A percentile compares a stretch with the other conserved stretches of the same genome.
Evolutionary conservation across 2,329 filamentous ascomycete genomes (phyloP).

Genomic region (Trichoderma atroviride): DNA sequence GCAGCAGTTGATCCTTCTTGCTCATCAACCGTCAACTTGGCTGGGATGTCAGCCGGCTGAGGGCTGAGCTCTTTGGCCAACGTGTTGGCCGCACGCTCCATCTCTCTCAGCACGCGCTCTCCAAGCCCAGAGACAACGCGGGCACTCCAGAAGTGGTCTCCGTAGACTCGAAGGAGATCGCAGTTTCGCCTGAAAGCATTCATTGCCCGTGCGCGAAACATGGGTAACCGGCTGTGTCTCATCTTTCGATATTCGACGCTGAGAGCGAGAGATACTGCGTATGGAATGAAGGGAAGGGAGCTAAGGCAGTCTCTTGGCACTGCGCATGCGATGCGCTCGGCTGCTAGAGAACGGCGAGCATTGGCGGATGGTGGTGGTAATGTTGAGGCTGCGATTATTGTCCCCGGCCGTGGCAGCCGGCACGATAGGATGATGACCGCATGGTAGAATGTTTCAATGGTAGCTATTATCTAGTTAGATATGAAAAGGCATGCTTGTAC

Average conservation of each 20-base stretch:
- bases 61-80: conserved; percentile 44
- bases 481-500: not conserved
- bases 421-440: conserved; percentile 65
- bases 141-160: conserved; percentile 61
- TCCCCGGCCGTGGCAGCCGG: conserved; percentile 51
- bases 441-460: conserved; percentile 66
- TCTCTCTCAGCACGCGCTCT: conserved; percentile 57
- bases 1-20: conserved; percentile 8
- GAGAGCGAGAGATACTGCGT: conserved; percentile 62
- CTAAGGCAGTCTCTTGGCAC: conserved; percentile 55
- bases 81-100: conserved; percentile 56
- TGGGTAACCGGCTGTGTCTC: conserved; percentile 61
- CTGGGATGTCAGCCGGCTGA: conserved; percentile 29
- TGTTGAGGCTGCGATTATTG: conserved; percentile 44
- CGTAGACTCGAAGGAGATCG: conserved; percentile 54
- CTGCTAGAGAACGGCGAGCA: conserved; percentile 59
- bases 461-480: conserved; percentile 44
- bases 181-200: conserved; percentile 58
- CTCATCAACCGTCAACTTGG: conserved; percentile 28
- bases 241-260: conserved; percentile 66
- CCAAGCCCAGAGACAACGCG: conserved; percentile 58
- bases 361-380: conserved; percentile 55
- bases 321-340: conserved; percentile 60
- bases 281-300: conserved; percentile 62
- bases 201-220: conserved; percentile 60